phyloP scores from a whole-genome alignment of 2,329 filamentous ascomycete species.

The Fusarium floridanum region DNA sequence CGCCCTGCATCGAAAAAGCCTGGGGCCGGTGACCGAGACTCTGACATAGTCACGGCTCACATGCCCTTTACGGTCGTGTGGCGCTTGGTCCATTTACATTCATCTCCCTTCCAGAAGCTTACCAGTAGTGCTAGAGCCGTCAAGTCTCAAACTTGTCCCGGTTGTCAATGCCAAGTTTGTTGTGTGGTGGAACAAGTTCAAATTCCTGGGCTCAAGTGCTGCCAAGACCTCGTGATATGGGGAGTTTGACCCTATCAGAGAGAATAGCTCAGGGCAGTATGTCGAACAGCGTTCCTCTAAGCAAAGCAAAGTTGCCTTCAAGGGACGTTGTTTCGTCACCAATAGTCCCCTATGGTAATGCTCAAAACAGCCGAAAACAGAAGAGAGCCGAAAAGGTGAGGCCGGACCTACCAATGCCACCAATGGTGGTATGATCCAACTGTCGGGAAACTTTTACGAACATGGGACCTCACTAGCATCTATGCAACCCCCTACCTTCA shows the following conservation, averaged over 20 bases:
- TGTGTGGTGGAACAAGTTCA: neutral
- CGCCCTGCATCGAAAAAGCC: slow-evolving; percentile 13
- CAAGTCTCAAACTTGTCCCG: neutral
- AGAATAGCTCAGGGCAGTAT: neutral
- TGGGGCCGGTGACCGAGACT: neutral
- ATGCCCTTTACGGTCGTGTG: slow-evolving; percentile 30
- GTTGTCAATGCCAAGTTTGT: neutral
- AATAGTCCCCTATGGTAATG: neutral
- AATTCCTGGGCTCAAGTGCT: neutral
- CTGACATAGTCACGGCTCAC: slow-evolving; percentile 8
- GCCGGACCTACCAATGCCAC: slow-evolving; percentile 9
- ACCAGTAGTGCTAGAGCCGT: neutral
- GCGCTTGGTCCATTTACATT: slow-evolving; percentile 7
- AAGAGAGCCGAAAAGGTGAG: neutral
- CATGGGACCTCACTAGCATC: slow-evolving; percentile 25
- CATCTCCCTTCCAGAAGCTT: slow-evolving; percentile 12
- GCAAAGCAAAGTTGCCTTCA: neutral
- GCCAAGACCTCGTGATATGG: neutral
- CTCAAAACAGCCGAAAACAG: neutral
- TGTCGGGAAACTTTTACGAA: slow-evolving; percentile 6
- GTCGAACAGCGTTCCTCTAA: neutral
- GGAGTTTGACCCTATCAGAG: neutral
- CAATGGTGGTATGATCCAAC: slow-evolving; percentile 30
- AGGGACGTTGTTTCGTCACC: neutral
- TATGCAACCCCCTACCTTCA: slow-evolving; percentile 12